Conservation (phyloP, 2,329 filamentous ascomycete genomes). For the Lasiodiplodia gonubiensis region DNA sequence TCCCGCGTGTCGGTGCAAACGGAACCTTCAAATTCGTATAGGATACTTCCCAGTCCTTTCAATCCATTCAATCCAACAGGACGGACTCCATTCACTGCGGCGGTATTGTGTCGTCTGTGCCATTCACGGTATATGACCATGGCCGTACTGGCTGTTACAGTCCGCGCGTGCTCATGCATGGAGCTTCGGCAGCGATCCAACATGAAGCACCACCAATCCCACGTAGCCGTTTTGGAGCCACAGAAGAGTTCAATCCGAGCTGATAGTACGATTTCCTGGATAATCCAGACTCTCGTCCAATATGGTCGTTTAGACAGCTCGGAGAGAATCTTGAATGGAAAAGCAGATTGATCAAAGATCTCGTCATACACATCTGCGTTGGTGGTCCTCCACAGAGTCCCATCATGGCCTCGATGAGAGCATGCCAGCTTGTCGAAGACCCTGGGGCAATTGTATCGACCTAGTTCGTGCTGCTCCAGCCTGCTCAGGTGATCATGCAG, state of each 20-base stretch:
- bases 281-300: not conserved
- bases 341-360: no score
- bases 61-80: no score
- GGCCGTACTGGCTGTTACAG: not conserved
- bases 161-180: not conserved
- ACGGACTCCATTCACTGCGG: no score
- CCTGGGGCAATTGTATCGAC: no score
- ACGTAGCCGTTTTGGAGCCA: not conserved
- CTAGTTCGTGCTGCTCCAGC: no score
- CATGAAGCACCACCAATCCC: not conserved
- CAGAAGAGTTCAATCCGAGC: slow-evolving; percentile 25
- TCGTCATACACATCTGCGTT: no score
- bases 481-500: no score
- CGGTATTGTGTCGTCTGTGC: not conserved
- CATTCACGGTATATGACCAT: not conserved
- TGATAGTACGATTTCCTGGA: slow-evolving; percentile 15
- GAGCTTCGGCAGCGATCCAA: not conserved
- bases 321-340: no score
- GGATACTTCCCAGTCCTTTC: not conserved
- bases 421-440: no score
- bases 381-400: no score
- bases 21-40: not conserved
- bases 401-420: no score
- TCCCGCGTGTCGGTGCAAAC: not conserved
- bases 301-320: not conserved